Evolutionary conservation across 2,329 filamentous ascomycete species (phyloP).

Genomic region (Fusarium sp.): DNA sequence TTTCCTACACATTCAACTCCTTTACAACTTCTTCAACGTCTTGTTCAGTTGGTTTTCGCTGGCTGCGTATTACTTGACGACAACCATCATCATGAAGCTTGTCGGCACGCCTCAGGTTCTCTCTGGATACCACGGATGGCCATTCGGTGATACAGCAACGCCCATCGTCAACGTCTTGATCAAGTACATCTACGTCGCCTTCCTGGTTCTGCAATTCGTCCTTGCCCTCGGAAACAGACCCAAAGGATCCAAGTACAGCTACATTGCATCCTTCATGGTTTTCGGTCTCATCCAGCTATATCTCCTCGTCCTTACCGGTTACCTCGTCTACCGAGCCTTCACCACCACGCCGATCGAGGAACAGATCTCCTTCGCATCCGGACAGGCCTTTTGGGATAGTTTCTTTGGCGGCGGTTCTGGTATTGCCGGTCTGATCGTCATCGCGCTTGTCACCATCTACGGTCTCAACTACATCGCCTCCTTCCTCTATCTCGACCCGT

Average conservation of each 20-base stretch:
- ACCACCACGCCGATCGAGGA: constrained; percentile 33
- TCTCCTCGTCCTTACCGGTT: constrained; percentile 38
- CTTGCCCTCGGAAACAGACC: constrained; percentile 41
- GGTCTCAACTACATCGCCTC: constrained; percentile 41
- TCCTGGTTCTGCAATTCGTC: constrained; percentile 40
- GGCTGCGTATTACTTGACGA: constrained; percentile 38
- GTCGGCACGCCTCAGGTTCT: constrained; percentile 36
- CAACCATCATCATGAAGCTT: constrained; percentile 41
- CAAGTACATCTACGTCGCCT: constrained; percentile 40
- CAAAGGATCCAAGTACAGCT: constrained; percentile 41
- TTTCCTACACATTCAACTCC: constrained; percentile 40
- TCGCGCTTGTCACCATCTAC: constrained; percentile 40
- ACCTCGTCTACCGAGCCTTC: constrained; percentile 41
- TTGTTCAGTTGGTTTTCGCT: constrained; percentile 41
- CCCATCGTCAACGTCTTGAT: constrained; percentile 40
- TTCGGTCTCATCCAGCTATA: constrained; percentile 40
- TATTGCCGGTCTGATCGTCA: constrained; percentile 40
- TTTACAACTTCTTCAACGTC: constrained; percentile 42
- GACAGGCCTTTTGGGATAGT: constrained; percentile 35
- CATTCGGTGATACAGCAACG: constrained; percentile 37
- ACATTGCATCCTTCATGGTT: constrained; percentile 40
- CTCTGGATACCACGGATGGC: constrained; percentile 37
- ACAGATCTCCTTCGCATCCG: constrained; percentile 37
- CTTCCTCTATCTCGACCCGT: constrained; percentile 42
- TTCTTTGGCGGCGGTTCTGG: constrained; percentile 38